Conservation (phyloP, 2,329 filamentous ascomycete genomes). For the Fusarium abutilonis region DNA sequence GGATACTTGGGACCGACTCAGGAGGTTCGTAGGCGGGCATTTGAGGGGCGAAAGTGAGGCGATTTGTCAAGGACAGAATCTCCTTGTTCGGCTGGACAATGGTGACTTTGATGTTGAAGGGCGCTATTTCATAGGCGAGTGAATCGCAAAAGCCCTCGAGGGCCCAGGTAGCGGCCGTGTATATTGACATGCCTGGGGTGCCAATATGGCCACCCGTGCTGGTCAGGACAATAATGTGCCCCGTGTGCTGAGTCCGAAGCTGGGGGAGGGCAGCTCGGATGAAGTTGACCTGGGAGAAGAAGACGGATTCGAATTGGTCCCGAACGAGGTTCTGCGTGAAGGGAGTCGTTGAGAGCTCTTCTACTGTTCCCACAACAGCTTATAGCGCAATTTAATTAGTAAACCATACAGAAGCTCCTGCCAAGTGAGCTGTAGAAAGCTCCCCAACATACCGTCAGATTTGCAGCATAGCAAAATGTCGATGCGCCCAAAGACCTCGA, state of each 20-base stretch:
- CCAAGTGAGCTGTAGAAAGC: neutral
- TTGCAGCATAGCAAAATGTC: constrained; percentile 93
- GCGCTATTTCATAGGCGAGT: constrained; percentile 93
- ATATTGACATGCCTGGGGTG: constrained; percentile 89
- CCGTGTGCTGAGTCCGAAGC: constrained; percentile 81
- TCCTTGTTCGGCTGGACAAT: constrained; percentile 97
- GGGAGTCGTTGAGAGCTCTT: constrained; percentile 81
- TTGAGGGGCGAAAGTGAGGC: constrained; percentile 83
- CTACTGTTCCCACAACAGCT: constrained; percentile 90
- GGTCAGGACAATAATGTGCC: constrained; percentile 89
- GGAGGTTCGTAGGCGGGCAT: constrained; percentile 63
- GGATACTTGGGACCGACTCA: constrained; percentile 76
- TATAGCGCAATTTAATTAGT: constrained; percentile 27
- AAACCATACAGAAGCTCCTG: neutral
- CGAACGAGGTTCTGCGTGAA: constrained; percentile 81
- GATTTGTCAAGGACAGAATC: constrained; percentile 86
- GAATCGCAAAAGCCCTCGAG: constrained; percentile 96
- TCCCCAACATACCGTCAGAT: constrained; percentile 72
- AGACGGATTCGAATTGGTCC: constrained; percentile 93
- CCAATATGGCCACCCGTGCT: constrained; percentile 93
- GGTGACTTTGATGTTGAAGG: constrained; percentile 96
- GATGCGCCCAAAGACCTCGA: constrained; percentile 83
- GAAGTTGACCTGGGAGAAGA: constrained; percentile 95
- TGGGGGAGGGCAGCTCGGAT: constrained; percentile 87
- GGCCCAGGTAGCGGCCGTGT: constrained; percentile 93